Conservation (phyloP, 345 rosid genomes). For the Rhizophora apiculata region DNA sequence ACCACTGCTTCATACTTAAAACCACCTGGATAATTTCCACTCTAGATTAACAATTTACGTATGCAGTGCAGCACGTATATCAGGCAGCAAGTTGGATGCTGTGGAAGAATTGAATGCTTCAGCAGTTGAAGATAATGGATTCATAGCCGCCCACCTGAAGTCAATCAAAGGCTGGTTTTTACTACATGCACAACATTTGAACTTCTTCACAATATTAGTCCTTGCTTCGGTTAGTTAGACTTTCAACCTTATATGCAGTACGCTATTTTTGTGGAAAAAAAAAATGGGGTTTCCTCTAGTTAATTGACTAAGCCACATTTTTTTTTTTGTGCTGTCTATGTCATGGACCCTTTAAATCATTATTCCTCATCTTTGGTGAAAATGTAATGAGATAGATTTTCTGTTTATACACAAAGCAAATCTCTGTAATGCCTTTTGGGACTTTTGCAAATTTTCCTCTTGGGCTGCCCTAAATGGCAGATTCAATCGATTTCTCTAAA, state of each 20-base stretch:
- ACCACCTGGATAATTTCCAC: neutral
- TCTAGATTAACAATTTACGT: constrained; percentile 1
- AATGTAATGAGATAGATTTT: too few species aligned
- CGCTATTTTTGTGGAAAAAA: neutral
- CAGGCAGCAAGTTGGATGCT: constrained; percentile 62
- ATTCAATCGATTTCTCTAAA: too few species aligned
- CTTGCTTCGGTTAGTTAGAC: constrained; percentile 85
- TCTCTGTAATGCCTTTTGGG: too few species aligned
- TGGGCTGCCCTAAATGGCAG: too few species aligned
- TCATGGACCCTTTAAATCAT: too few species aligned
- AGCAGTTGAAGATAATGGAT: constrained; percentile 54
- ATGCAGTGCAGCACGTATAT: constrained; percentile 67
- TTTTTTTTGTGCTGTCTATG: too few species aligned
- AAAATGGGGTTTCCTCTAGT: too few species aligned
- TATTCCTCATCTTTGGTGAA: too few species aligned
- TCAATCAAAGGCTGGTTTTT: constrained; percentile 60
- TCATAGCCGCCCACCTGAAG: constrained; percentile 47
- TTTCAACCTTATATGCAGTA: neutral
- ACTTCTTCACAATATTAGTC: constrained; percentile 81
- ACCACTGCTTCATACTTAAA: too few species aligned
- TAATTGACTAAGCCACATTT: too few species aligned
- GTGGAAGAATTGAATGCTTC: constrained; percentile 72
- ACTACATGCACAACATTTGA: constrained; percentile 72
- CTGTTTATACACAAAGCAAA: too few species aligned
- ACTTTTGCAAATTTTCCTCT: too few species aligned